Base-by-base conservation (phyloP, 1,139 yeast genomes). In the Petasospora fabianii region DNA sequence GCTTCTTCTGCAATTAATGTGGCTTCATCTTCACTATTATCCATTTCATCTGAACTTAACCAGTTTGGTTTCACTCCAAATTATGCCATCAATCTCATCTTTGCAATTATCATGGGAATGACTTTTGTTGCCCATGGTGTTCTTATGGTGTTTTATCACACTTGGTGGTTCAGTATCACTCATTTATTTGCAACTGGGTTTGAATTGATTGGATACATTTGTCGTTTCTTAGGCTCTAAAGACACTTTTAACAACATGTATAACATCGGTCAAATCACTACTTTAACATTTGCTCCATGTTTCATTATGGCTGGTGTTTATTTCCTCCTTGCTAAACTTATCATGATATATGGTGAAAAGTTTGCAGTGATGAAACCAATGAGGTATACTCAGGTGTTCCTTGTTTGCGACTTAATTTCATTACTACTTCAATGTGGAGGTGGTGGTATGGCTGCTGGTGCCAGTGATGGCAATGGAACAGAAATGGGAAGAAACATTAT, bases 221-320 rank as follows among this genome's bases (percentile, higher is more conserved):
- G 85, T 6, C 65, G 96, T 44, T 61, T 77, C 11, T 58, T 75
- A 36, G 58, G 72, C 4, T 60, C 68, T 36, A 64, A 66, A 44
- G 61, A 73, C 46, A 36, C 41, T 1, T 32, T 44, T 13, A 56
- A 64, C 35, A 47, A 64, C 37, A 59, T 71, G 42, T 67, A 66
- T 35, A 87, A 69, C 57, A 60, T 85, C 39, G 61, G 80, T 47
- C 26, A 24, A n/a, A 24, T 24, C n/a, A 24, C n/a, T 12, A 6
- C 6, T 5, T 12, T 24, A 9, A 24, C 26, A 7, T 7, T 88
- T 38, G 92, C 88, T 0, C 96, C 97, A 0, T 92, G 92, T 5
- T 86, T 90, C 59, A 69, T 85, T 37, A 84, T 86, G 87, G 97
- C 84, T 4, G 96, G 95, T 4, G 69, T 88, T 7, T 88, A 88